Evolutionary conservation across 2,329 filamentous ascomycete species (phyloP).

Genomic region (Plenodomus biglobosus): DNA sequence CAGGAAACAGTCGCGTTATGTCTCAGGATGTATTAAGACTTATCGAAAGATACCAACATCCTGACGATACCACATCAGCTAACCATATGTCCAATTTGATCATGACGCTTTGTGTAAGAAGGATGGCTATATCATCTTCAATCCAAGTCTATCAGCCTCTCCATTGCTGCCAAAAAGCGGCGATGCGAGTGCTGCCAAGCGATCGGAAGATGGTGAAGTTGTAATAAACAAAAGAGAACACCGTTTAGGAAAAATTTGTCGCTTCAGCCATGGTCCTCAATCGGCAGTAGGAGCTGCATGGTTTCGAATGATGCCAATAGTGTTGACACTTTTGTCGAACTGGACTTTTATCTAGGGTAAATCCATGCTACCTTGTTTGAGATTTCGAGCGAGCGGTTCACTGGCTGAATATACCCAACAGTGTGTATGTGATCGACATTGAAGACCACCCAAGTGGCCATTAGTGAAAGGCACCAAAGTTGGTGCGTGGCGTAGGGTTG

Average conservation of each 20-base stretch:
- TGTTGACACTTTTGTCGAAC: slow-evolving; percentile 35
- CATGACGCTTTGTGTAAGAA: slow-evolving; percentile 18
- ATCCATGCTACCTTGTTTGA: slow-evolving; percentile 38
- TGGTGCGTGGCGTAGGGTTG: slow-evolving; percentile 28
- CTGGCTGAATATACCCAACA: slow-evolving; percentile 35
- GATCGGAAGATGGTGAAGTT: slow-evolving; percentile 20
- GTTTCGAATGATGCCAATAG: slow-evolving; percentile 37
- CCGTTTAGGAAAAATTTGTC: slow-evolving; percentile 23
- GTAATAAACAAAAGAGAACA: slow-evolving; percentile 40
- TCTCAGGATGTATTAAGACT: slow-evolving; percentile 17
- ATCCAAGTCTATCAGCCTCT: slow-evolving; percentile 19
- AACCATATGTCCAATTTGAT: slow-evolving; percentile 20
- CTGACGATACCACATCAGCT: slow-evolving; percentile 10
- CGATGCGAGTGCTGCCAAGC: slow-evolving; percentile 18
- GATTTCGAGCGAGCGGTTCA: slow-evolving; percentile 33
- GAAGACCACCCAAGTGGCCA: slow-evolving; percentile 7
- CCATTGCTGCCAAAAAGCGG: slow-evolving; percentile 12
- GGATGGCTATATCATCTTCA: slow-evolving; percentile 25
- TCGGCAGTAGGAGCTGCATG: slow-evolving; percentile 24
- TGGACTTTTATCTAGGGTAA: slow-evolving; percentile 33
- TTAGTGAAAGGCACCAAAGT: slow-evolving; percentile 37
- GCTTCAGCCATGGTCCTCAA: slow-evolving; percentile 32
- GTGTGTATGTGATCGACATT: slow-evolving; percentile 25
- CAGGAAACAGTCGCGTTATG: neutral
- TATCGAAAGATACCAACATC: slow-evolving; percentile 24